Evolutionary conservation across 495 filamentous ascomycete species (phyloP), one percentile per base, ranked within the genome.

Genomic region (Neurospora intermedia): DNA sequence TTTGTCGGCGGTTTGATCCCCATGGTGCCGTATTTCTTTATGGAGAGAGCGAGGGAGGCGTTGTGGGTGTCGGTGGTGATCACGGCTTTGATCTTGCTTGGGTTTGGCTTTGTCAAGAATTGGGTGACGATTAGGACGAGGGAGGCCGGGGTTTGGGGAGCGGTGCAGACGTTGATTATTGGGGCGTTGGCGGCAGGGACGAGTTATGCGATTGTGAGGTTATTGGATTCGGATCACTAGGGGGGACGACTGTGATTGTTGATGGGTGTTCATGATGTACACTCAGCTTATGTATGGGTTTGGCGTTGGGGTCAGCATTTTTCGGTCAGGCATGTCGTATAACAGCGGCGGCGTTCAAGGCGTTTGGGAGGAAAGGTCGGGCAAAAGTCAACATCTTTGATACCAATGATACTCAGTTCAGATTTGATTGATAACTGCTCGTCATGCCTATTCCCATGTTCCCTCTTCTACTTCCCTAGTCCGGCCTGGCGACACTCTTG

Each of bases 11-110:
- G 88, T 3, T 78, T 89, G 35, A 78, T 89, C 7, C 88, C 88
- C 0, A 85, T 89, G 85, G 80, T 87, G 45, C 88, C 88, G 2
- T 89, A 89, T 73, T 89, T 89, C 72, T 81, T 81, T 43, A 80
- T 85, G 76, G 69, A 81, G 20, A 76, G 82, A 27, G 82, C 85
- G 11, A 74, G 74, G 11, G 73, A 83, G 41, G 88, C 86, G 2
- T 76, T 89, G 23, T 84, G 82, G 77, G 79, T 84, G 39, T 85
- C 82, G 43, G 85, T 87, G 62, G 84, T 74, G 31, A 82, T 89
- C 72, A 87, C 87, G 2, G 81, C 83, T 43, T 77, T 88, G 35
- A 84, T 87, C 27, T 77, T 89, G 46, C 46, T 88, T n/a, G 69
- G 73, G 16, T 89, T 89, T 76, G 88, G 88, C 7, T 87, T 83